Percentiles rank a stretch among this genome's conserved stretches.
Conservation (phyloP, 1,139 yeast genomes). For the Taphrina betulina region DNA sequence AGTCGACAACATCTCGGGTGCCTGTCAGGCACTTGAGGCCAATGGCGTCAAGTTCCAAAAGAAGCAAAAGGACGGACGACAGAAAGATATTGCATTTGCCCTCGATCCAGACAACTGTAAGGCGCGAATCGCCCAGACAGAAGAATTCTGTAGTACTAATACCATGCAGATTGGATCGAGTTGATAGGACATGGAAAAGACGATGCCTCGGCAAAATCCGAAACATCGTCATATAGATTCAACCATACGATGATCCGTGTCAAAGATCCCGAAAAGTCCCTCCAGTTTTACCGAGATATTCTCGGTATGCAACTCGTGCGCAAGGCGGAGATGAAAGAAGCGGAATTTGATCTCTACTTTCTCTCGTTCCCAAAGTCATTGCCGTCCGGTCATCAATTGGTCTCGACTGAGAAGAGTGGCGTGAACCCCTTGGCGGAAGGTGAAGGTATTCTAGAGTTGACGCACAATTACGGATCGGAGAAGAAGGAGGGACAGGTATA, state of each 20-base stretch:
- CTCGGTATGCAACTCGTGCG: slow-evolving; percentile 76
- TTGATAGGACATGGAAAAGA: slow-evolving; percentile 59
- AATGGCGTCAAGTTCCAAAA: slow-evolving; percentile 76
- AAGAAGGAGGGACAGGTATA: slow-evolving; percentile 69
- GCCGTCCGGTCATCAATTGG: slow-evolving; percentile 37
- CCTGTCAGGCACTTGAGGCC: slow-evolving; percentile 56
- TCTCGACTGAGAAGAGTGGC: slow-evolving; percentile 13
- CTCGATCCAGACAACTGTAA: slow-evolving; percentile 78
- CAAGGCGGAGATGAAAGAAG: slow-evolving; percentile 58
- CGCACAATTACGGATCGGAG: slow-evolving; percentile 96
- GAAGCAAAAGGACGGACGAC: slow-evolving; percentile 83
- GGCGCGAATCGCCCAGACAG: neutral
- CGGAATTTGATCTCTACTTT: slow-evolving; percentile 82
- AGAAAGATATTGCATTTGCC: slow-evolving; percentile 86
- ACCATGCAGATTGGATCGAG: slow-evolving; percentile 67
- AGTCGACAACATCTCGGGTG: slow-evolving; percentile 70
- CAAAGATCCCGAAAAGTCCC: slow-evolving; percentile 64
- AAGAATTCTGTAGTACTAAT: neutral
- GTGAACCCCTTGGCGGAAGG: slow-evolving; percentile 42
- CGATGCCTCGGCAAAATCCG: slow-evolving; percentile 48
- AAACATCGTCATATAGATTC: slow-evolving; percentile 55
- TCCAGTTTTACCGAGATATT: slow-evolving; percentile 63
- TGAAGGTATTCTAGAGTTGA: slow-evolving; percentile 78
- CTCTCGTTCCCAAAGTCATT: slow-evolving; percentile 59
- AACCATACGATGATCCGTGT: slow-evolving; percentile 94